Evolutionary conservation across 768 basidiomycete genomes (phyloP).

Genomic region (Leccinum subgranulosum): DNA sequence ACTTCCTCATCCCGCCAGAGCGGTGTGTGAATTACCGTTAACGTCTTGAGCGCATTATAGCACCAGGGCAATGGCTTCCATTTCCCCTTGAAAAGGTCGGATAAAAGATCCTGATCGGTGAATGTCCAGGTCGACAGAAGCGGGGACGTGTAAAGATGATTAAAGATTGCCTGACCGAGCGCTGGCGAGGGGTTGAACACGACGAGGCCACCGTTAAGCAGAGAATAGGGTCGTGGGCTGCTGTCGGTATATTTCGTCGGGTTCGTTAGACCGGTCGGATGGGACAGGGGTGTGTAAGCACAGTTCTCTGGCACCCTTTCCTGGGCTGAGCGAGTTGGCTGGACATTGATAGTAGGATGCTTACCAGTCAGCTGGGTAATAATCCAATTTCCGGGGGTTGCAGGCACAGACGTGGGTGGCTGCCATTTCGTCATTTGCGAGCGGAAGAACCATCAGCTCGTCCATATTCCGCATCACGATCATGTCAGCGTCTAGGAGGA

Average conservation of each 20-base stretch:
- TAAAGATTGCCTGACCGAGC: constrained; percentile 50
- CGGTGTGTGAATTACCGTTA: constrained; percentile 63
- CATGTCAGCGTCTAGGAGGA: constrained; percentile 90
- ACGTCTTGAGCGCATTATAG: constrained; percentile 92
- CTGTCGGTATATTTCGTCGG: constrained; percentile 38
- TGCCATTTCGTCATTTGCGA: constrained; percentile 74
- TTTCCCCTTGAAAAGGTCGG: constrained; percentile 70
- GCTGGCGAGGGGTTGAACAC: constrained; percentile 72
- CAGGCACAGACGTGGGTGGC: constrained; percentile 91
- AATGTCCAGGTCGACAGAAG: constrained; percentile 61
- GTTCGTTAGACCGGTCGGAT: constrained; percentile 45
- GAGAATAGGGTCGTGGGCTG: constrained; percentile 73
- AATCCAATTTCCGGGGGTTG: constrained; percentile 79
- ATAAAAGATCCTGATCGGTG: constrained; percentile 91
- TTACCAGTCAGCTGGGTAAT: constrained; percentile 90
- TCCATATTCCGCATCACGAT: constrained; percentile 82
- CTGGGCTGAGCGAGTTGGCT: background rate
- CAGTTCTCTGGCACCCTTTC: constrained; percentile 91
- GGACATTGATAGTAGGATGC: constrained; percentile 3
- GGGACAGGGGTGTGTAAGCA: constrained; percentile 58
- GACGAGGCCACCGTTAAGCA: constrained; percentile 88
- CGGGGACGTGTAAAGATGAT: constrained; percentile 44
- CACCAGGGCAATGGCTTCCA: constrained; percentile 83
- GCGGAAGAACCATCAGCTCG: constrained; percentile 51
- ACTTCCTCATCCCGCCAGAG: constrained; percentile 88